Evolutionary conservation across 192 early-diverging fungal species (phyloP).

Genomic region (Spizellomyces punctatus): DNA sequence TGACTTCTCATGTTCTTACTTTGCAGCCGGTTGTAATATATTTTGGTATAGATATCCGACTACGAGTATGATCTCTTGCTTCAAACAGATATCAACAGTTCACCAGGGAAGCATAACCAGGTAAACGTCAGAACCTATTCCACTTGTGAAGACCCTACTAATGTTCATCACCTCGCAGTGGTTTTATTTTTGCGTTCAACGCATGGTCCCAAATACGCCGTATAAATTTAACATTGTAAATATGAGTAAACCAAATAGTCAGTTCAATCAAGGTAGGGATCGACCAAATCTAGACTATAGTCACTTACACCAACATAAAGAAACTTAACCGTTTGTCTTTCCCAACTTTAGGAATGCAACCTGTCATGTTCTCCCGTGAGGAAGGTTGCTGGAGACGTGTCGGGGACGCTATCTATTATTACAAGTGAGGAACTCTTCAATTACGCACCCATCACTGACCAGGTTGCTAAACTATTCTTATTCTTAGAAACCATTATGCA

Average conservation of each 20-base stretch:
- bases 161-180: constrained; percentile 35
- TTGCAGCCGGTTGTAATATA: neutral
- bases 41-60: constrained; percentile 22
- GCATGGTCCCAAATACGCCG: constrained; percentile 29
- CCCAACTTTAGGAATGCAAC: constrained; percentile 53
- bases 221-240: constrained; percentile 62
- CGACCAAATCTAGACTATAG: neutral
- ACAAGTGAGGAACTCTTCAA: constrained; percentile 33
- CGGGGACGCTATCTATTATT: constrained; percentile 52
- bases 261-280: constrained; percentile 54
- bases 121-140: constrained; percentile 19
- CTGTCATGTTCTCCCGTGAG: constrained; percentile 48
- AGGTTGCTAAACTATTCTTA: neutral
- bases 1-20: constrained; percentile 13
- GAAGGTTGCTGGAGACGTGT: constrained; percentile 47
- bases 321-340: neutral
- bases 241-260: constrained; percentile 53
- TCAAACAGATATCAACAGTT: constrained; percentile 52
- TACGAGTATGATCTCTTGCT: constrained; percentile 55
- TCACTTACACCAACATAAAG: constrained; percentile 8
- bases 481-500: constrained; percentile 30
- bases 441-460: neutral
- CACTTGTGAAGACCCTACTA: neutral
- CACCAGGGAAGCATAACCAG: constrained; percentile 56
- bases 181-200: constrained; percentile 55